Base-by-base conservation (phyloP, 208 protist genomes). In the Crithidia thermophila region DNA sequence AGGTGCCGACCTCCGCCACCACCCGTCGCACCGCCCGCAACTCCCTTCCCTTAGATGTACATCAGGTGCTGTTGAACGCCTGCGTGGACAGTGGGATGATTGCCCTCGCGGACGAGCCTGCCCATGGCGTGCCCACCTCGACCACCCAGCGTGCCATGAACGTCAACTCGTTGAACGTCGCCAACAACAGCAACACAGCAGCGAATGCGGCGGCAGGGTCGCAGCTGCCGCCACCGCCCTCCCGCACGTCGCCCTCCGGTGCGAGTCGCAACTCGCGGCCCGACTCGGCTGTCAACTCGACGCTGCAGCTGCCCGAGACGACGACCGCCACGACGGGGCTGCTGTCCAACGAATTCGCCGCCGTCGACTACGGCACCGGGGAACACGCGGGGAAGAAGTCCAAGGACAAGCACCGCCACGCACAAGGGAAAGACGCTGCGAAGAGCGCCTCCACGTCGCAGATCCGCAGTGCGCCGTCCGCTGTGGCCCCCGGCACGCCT, bases 31-130 rank as follows among this genome's bases (percentile, higher is more conserved):
- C 8, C 6, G 37, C 18, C 50, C 10, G 30, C 10, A 21, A 39
- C 10, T 27, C 68, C 10, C 37, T 74, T 5, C 13, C 68, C 4
- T 42, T 74, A 5, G 87, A 89, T 46, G 68, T 74, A 0, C 70
- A 83, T 64, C 67, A 79, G 23, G 43, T 83, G 1, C 45, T 89
- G 23, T 51, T 79, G 36, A 65, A 72, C 40, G 75, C 79, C 8
- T 79, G 82, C 30, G 27, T 89, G 21, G 67, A 66, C 4, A 87
- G 79, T 47, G 78, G 77, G 9, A 88, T 90, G 87, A 40, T 90
- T 16, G 51, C 36, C 9, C 5, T 51, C n/a, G 20, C 64, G 11
- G 63, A 66, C 18, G 65, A 76, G 20, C 2, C 23, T 0, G 4
- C 28, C 21, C 25, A 25, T 42, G 49, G 27, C 60, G 60, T 37